phyloP scores from a whole-genome alignment of 352 stramenopile genomes.

The Blastocystis sp. region DNA sequence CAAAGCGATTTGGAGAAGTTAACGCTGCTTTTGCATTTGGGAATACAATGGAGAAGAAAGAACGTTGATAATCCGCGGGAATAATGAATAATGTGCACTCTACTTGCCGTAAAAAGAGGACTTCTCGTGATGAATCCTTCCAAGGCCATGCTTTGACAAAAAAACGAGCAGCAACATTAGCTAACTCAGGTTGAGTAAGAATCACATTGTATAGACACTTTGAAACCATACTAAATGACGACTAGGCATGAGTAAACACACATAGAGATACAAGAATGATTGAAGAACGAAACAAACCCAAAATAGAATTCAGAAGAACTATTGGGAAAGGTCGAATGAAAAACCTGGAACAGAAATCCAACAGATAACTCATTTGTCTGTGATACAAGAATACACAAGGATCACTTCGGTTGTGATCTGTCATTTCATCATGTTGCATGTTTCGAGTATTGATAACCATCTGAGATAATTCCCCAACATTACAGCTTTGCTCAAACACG shows the following conservation, averaged over 20 bases:
- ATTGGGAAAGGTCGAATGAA: constrained; percentile 48
- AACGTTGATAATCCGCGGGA: neutral
- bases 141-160: constrained; percentile 34
- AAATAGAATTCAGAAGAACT: neutral
- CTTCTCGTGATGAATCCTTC: constrained; percentile 44
- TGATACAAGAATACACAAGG: neutral
- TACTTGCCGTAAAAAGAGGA: constrained; percentile 47
- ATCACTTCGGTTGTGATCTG: neutral
- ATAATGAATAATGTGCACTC: constrained; percentile 54
- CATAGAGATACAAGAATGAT: constrained; percentile 7
- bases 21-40: neutral
- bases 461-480: constrained; percentile 29
- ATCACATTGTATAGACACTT: constrained; percentile 43
- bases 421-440: neutral
- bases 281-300: constrained; percentile 33
- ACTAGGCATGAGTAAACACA: neutral
- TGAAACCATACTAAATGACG: constrained; percentile 37
- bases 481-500: constrained; percentile 7
- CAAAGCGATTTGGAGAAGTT: constrained; percentile 43
- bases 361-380: neutral
- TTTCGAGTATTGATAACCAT: constrained; percentile 30
- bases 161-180: neutral
- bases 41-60: constrained; percentile 26
- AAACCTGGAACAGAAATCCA: constrained; percentile 22
- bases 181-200: constrained; percentile 44